Evolutionary conservation across 495 filamentous ascomycete genomes (phyloP).

Genomic region (Barbatosphaeria neglecta): DNA sequence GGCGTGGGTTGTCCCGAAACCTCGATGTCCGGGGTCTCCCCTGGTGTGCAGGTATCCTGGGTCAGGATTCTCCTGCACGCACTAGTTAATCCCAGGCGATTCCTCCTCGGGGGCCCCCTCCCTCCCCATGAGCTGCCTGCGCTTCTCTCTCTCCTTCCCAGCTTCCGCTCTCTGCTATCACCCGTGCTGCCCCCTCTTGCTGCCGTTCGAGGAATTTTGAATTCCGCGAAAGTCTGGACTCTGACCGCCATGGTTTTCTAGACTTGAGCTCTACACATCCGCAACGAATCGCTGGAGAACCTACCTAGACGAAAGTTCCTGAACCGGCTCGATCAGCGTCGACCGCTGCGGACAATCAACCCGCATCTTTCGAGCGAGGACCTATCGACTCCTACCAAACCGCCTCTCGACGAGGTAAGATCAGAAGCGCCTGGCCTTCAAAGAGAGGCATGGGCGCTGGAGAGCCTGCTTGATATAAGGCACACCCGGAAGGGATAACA

Average conservation of each 20-base stretch:
- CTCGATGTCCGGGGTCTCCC: constrained; percentile 13
- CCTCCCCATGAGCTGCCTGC: constrained; percentile 11
- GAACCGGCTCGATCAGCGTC: neutral
- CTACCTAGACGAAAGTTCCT: neutral
- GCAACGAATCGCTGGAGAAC: neutral
- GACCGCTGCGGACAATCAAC: neutral
- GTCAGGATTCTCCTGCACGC: constrained; percentile 8
- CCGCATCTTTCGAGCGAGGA: neutral
- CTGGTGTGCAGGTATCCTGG: constrained; percentile 21
- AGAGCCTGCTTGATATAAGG: constrained; percentile 3
- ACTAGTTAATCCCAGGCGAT: constrained; percentile 9
- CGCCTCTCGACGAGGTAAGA: neutral
- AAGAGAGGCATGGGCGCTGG: constrained; percentile 1
- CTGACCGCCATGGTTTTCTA: neutral
- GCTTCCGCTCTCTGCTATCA: constrained; percentile 10
- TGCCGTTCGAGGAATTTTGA: neutral
- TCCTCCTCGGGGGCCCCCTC: constrained; percentile 9
- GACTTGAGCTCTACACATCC: neutral
- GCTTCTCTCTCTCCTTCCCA: constrained; percentile 11
- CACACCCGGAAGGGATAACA: neutral
- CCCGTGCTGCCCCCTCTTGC: neutral
- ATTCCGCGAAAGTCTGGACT: neutral
- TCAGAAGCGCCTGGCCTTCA: neutral
- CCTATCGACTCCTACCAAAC: neutral
- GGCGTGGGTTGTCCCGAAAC: constrained; percentile 13